phyloP scores from a whole-genome alignment of 2,329 filamentous ascomycete genomes.

The Venturia nashicola region DNA sequence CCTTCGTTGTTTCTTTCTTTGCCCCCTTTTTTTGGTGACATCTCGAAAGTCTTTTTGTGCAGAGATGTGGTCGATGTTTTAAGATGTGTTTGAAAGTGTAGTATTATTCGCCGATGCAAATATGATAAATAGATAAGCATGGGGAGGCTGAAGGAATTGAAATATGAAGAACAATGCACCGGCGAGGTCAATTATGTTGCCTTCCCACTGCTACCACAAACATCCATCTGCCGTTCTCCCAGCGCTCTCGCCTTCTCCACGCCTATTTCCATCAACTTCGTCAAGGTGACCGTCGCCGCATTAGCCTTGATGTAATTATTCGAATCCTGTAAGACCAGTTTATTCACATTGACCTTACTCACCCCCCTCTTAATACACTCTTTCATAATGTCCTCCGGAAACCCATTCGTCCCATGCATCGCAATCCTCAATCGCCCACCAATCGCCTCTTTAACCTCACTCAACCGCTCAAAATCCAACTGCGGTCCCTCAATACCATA shows the following conservation, averaged over 20 bases:
- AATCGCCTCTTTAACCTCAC: background rate
- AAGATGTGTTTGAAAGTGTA: no score
- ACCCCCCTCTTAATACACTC: constrained; percentile 40
- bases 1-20: no score
- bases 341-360: constrained; percentile 48
- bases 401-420: constrained; percentile 46
- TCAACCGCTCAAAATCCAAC: constrained; percentile 16
- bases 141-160: background rate
- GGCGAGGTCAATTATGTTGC: constrained; percentile 16
- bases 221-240: constrained; percentile 37
- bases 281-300: constrained; percentile 23
- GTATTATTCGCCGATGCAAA: no score
- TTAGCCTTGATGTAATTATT: constrained; percentile 24
- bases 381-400: constrained; percentile 36
- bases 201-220: constrained; percentile 34
- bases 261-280: constrained; percentile 34
- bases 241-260: constrained; percentile 30
- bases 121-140: background rate
- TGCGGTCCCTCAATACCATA: constrained; percentile 53
- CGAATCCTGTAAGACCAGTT: constrained; percentile 31
- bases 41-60: no score
- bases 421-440: constrained; percentile 25
- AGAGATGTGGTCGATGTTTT: no score
- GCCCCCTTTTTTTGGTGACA: no score
- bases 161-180: background rate